phyloP scores from a whole-genome alignment of 768 basidiomycete species.

The Tulasnella calospora region DNA sequence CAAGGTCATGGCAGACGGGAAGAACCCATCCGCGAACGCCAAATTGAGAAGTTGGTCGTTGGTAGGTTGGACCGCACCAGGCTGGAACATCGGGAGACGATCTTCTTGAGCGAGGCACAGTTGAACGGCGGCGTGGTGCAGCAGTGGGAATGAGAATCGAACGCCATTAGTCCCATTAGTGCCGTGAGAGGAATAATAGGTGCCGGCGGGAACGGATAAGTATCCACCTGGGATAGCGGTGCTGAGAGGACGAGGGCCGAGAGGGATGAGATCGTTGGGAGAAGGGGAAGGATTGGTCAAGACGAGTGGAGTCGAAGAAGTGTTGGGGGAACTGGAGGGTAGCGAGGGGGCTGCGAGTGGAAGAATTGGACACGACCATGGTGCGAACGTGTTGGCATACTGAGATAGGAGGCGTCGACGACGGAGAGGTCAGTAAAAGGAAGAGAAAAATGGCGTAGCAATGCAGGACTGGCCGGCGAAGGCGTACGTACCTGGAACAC shows the following conservation, averaged over 20 bases:
- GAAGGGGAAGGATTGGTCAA: background rate
- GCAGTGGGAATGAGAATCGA: constrained; percentile 15
- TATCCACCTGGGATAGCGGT: constrained; percentile 11
- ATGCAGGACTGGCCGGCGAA: background rate
- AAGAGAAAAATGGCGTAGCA: background rate
- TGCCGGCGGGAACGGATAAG: background rate
- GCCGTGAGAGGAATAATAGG: constrained; percentile 2
- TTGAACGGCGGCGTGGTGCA: constrained; percentile 24
- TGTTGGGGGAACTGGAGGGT: background rate
- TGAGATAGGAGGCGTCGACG: background rate
- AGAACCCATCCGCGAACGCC: background rate
- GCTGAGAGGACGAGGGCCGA: constrained; percentile 10
- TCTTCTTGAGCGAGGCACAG: constrained; percentile 20
- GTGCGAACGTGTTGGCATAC: constrained; percentile 19
- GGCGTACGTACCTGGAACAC: constrained; percentile 8
- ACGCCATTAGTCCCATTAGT: constrained; percentile 8
- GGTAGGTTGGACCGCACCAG: background rate
- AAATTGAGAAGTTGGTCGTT: background rate
- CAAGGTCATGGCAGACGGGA: background rate
- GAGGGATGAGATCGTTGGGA: background rate
- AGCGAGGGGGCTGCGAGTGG: background rate
- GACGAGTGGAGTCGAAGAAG: background rate
- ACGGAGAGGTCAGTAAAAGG: constrained; percentile 12
- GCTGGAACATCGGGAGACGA: constrained; percentile 1
- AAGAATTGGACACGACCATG: constrained; percentile 10